These are phyloP conservation scores for Saturnispora mendoncae DNA, from an alignment of 805 yeast species.

Conservation along the genomic window DNA sequence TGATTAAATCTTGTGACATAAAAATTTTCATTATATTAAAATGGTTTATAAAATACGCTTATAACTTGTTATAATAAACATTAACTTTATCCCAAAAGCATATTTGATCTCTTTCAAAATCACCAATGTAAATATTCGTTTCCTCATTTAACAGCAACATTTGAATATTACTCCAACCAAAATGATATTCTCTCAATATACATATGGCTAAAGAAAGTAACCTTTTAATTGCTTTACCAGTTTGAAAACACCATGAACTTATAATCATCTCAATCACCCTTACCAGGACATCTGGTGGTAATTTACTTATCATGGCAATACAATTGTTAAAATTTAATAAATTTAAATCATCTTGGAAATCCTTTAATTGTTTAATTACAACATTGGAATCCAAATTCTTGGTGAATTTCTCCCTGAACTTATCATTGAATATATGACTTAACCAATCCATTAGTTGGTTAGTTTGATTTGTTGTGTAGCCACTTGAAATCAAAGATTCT, in stretches of 20 bases:
- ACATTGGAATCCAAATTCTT: slow-evolving; percentile 14
- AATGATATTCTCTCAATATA: slow-evolving; percentile 40
- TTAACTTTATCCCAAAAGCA: slow-evolving; percentile 26
- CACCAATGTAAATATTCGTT: slow-evolving; percentile 14
- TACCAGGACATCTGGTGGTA: not conserved
- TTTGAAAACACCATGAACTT: slow-evolving; percentile 17
- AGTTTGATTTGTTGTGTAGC: slow-evolving; percentile 6
- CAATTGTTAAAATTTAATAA: slow-evolving; percentile 16
- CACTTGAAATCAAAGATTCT: not conserved
- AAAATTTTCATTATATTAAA: not conserved
- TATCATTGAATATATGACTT: slow-evolving; percentile 18
- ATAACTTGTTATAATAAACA: slow-evolving; percentile 22
- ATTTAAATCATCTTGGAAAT: slow-evolving; percentile 23
- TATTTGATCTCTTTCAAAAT: slow-evolving; percentile 18
- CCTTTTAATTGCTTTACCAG: slow-evolving; percentile 6
- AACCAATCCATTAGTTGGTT: slow-evolving; percentile 18
- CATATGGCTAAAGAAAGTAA: slow-evolving; percentile 33
- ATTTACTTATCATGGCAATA: slow-evolving; percentile 14
- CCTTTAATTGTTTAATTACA: slow-evolving; percentile 16
- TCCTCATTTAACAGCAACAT: slow-evolving; percentile 16
- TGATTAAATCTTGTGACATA: not conserved
- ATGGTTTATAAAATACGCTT: not conserved
- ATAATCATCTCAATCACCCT: slow-evolving; percentile 22
- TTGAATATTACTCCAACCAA: slow-evolving; percentile 36
- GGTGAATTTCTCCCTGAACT: slow-evolving; percentile 21